These are phyloP conservation scores for Phaeosphaeriaceae sp. DNA, from an alignment of 2,329 filamentous ascomycete genomes.

Conservation along the genomic window DNA sequence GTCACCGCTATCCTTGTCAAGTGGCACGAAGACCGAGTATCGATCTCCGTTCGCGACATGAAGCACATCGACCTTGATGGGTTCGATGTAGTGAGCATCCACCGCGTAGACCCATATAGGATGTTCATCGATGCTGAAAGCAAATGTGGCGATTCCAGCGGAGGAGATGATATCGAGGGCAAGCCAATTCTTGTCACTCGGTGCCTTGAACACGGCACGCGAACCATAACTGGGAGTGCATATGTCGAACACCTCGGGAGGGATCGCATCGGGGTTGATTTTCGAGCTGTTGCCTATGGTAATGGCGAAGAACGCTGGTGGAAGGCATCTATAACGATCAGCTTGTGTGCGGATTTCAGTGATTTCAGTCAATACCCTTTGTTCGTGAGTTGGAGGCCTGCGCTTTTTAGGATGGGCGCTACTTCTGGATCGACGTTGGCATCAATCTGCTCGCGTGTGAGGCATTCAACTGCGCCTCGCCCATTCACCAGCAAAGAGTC, in stretches of 20 bases:
- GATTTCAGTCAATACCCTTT: conserved; percentile 41
- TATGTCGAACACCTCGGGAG: conserved; percentile 30
- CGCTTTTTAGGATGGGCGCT: conserved; percentile 35
- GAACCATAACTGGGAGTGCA: conserved; percentile 58
- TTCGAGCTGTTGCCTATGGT: conserved; percentile 13
- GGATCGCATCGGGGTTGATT: conserved; percentile 16
- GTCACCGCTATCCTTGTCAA: conserved; percentile 54
- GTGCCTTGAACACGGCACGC: conserved; percentile 54
- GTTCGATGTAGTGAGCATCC: conserved; percentile 63
- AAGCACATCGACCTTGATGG: conserved; percentile 58
- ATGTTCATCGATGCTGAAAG: conserved; percentile 61
- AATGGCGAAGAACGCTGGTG: conserved; percentile 53
- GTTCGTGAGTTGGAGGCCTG: conserved; percentile 48
- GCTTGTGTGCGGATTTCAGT: neutral
- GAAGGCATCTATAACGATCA: conserved; percentile 44
- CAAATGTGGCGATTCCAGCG: conserved; percentile 55
- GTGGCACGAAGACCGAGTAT: conserved; percentile 59
- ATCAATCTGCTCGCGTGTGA: conserved; percentile 54
- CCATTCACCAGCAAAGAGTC: conserved; percentile 70
- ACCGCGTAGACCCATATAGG: conserved; percentile 63
- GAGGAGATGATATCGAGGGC: conserved; percentile 64
- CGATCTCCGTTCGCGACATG: conserved; percentile 60
- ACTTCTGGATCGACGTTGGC: conserved; percentile 45
- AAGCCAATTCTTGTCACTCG: conserved; percentile 53
- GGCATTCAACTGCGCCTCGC: conserved; percentile 63